phyloP scores from a whole-genome alignment of 2,329 filamentous ascomycete species.

The Septoria linicola region DNA sequence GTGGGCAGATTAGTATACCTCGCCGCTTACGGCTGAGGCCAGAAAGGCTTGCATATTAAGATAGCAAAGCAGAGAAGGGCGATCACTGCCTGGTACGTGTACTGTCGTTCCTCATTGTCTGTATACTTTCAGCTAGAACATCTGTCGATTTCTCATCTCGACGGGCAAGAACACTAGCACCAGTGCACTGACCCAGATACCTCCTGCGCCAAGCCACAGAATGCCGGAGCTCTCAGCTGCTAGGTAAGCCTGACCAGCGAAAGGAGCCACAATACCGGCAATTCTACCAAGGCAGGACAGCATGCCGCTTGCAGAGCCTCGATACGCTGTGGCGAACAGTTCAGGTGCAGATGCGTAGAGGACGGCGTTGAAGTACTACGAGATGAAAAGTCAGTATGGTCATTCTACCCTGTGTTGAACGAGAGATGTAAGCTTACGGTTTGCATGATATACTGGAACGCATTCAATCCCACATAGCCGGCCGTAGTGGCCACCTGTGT shows the following conservation, averaged over 20 bases:
- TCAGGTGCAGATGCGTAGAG: slow-evolving; percentile 55
- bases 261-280: slow-evolving; percentile 19
- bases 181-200: slow-evolving; percentile 18
- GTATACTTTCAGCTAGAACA: too few species aligned
- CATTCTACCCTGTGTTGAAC: neutral
- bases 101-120: too few species aligned
- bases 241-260: slow-evolving; percentile 15
- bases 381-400: neutral
- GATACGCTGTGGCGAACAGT: slow-evolving; percentile 51
- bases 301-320: slow-evolving; percentile 52
- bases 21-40: too few species aligned
- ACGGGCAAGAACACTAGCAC: slow-evolving; percentile 19
- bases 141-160: slow-evolving; percentile 22
- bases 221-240: slow-evolving; percentile 13
- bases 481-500: slow-evolving; percentile 47
- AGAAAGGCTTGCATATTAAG: too few species aligned
- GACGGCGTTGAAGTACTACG: slow-evolving; percentile 48
- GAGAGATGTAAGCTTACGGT: slow-evolving; percentile 37
- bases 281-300: slow-evolving; percentile 20
- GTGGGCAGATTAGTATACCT: too few species aligned
- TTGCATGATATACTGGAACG: slow-evolving; percentile 56
- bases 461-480: slow-evolving; percentile 52
- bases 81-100: too few species aligned
- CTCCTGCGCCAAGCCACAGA: slow-evolving; percentile 17
- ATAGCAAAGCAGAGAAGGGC: too few species aligned